These are phyloP conservation scores for Withania somnifera DNA, from an alignment of 305 asterid species.

Conservation along the genomic window DNA sequence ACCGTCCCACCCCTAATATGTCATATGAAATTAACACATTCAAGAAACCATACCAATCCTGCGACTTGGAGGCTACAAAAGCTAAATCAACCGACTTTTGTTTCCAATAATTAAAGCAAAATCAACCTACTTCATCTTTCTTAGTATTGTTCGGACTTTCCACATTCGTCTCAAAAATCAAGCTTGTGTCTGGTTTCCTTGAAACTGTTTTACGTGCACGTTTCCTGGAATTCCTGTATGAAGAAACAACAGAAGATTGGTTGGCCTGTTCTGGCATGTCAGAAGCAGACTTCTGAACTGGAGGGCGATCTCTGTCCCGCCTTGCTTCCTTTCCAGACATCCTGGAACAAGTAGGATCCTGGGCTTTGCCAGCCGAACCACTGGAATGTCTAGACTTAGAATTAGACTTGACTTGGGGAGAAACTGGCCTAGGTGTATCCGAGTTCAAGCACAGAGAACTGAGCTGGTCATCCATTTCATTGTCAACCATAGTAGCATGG, in stretches of 20 bases:
- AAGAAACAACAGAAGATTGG: constrained; percentile 4
- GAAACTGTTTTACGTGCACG: constrained; percentile 28
- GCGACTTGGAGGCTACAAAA: background rate
- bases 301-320: background rate
- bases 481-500: constrained; percentile 15
- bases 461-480: constrained; percentile 10
- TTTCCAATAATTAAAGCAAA: background rate
- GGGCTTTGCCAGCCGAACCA: constrained; percentile 26
- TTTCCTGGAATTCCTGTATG: constrained; percentile 36
- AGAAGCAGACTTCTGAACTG: constrained; percentile 13
- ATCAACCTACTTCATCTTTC: constrained; percentile 18
- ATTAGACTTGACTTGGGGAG: constrained; percentile 25
- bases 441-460: constrained; percentile 28
- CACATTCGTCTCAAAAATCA: constrained; percentile 15
- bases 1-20: background rate
- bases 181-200: constrained; percentile 18
- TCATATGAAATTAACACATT: background rate
- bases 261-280: constrained; percentile 11
- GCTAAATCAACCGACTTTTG: background rate
- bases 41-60: background rate
- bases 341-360: constrained; percentile 16
- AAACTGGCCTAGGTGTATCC: constrained; percentile 39
- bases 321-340: constrained; percentile 7
- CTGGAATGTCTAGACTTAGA: constrained; percentile 18
- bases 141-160: constrained; percentile 18